phyloP scores from a whole-genome alignment of 2,329 filamentous ascomycete species.

The Hypocreales sp. region DNA sequence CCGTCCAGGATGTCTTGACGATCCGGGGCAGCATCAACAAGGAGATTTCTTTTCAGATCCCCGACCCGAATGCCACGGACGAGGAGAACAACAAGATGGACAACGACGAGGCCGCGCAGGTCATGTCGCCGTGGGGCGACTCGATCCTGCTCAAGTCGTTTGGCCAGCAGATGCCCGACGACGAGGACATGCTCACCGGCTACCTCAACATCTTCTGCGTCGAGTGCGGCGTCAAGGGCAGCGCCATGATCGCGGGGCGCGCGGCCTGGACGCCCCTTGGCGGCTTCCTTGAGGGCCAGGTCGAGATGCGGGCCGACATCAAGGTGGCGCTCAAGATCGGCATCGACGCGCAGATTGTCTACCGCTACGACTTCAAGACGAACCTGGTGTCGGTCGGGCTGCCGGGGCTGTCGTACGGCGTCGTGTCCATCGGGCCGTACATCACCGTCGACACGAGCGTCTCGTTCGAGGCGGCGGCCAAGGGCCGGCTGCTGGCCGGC shows the following conservation, averaged over 20 bases:
- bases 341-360: conserved; percentile 11
- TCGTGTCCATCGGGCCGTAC: conserved; percentile 11
- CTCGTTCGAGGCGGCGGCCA: conserved; percentile 8
- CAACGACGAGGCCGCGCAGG: conserved; percentile 7
- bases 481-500: conserved; percentile 12
- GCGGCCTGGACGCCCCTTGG: conserved; percentile 9
- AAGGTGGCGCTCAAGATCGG: conserved; percentile 13
- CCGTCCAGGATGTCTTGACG: conserved; percentile 1
- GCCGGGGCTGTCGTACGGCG: conserved; percentile 10
- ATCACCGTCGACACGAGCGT: conserved; percentile 9
- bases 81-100: conserved; percentile 3
- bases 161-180: conserved; percentile 3
- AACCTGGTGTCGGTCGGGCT: conserved; percentile 10
- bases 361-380: conserved; percentile 6
- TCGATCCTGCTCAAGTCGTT: conserved; percentile 13
- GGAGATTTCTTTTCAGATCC: conserved; percentile 7
- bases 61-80: conserved; percentile 3
- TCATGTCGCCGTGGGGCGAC: conserved; percentile 13
- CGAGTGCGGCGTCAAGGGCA: conserved; percentile 13
- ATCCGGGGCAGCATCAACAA: conserved; percentile 5
- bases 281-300: conserved; percentile 10
- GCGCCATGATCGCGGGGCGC: conserved; percentile 10
- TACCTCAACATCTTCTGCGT: conserved; percentile 15
- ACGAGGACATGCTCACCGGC: conserved; percentile 3
- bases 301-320: conserved; percentile 10